Percentiles rank a stretch among this genome's conserved stretches.
Conservation (phyloP, 164 flowering plant species). For the Santalum album region DNA sequence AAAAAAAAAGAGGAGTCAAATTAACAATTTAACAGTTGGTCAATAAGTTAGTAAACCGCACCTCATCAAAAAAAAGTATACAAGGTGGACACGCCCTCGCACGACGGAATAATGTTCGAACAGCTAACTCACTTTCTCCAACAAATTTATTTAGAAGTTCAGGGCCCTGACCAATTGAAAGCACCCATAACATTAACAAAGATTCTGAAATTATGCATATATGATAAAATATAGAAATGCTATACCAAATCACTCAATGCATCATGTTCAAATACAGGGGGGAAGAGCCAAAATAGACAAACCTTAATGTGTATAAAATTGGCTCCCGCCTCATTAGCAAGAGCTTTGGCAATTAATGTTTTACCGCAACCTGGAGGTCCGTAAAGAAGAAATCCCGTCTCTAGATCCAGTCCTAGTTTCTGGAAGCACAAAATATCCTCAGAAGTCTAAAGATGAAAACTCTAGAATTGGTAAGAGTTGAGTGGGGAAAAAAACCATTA, state of each 20-base stretch:
- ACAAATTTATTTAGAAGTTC: conserved; percentile 90
- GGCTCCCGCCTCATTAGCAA: conserved; percentile 95
- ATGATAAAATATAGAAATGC: not conserved
- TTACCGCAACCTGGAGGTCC: conserved; percentile 99
- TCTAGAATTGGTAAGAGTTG: no score
- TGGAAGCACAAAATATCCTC: no score
- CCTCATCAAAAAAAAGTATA: conserved; percentile 97
- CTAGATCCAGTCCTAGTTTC: conserved; percentile 66
- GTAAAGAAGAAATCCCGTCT: conserved; percentile 84
- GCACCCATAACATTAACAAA: not conserved
- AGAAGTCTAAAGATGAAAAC: no score
- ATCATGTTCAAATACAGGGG: not conserved
- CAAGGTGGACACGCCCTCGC: conserved; percentile 94
- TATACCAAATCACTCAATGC: not conserved
- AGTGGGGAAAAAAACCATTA: no score
- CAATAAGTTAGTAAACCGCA: conserved; percentile 12
- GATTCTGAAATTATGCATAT: not conserved
- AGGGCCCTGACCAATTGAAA: conserved; percentile 57
- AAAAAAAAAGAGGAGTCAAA: not conserved
- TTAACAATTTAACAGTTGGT: not conserved
- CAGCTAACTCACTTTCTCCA: conserved; percentile 90
- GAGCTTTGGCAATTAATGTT: conserved; percentile 93
- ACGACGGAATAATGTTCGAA: conserved; percentile 73
- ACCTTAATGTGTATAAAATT: conserved; percentile 96
- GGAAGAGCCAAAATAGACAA: not conserved